Percentiles rank a stretch among this genome's conserved stretches.
Conservation (phyloP, 177 flowering plant species). For the Telopea speciosissima region DNA sequence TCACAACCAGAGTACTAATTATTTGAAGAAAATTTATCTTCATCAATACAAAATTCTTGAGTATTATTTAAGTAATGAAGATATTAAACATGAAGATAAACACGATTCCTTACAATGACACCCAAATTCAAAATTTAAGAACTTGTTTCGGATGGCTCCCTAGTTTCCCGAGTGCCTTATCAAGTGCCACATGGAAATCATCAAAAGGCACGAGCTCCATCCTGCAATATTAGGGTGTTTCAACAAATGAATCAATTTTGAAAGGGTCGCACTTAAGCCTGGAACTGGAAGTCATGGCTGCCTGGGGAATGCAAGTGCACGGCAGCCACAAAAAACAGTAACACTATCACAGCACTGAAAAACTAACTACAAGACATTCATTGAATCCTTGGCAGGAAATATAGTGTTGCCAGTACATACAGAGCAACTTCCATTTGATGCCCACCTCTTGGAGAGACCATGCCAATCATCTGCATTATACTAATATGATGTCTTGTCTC, state of each 20-base stretch:
- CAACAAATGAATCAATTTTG: neutral
- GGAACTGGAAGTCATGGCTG: neutral
- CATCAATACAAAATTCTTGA: neutral
- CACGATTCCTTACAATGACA: neutral
- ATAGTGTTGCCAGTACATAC: neutral
- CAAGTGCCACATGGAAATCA: conserved; percentile 59
- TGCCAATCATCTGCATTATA: neutral
- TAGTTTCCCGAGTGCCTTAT: conserved; percentile 76
- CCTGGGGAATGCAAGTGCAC: neutral
- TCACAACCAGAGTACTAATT: neutral
- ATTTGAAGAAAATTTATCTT: neutral
- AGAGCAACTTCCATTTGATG: neutral
- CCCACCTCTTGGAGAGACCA: neutral
- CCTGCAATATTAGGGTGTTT: conserved; percentile 35
- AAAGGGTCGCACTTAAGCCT: neutral
- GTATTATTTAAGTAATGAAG: neutral
- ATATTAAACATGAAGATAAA: neutral
- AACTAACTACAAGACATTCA: neutral
- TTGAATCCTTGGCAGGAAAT: neutral
- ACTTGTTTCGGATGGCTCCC: conserved; percentile 96
- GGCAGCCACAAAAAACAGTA: neutral
- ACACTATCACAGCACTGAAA: neutral
- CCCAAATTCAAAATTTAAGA: conserved; percentile 43
- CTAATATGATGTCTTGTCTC: no score
- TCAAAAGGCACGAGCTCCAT: conserved; percentile 74